Percentiles rank a stretch among this genome's conserved stretches.
Conservation (phyloP, 2,329 filamentous ascomycete species). For the Chalaropsis ovoidea region DNA sequence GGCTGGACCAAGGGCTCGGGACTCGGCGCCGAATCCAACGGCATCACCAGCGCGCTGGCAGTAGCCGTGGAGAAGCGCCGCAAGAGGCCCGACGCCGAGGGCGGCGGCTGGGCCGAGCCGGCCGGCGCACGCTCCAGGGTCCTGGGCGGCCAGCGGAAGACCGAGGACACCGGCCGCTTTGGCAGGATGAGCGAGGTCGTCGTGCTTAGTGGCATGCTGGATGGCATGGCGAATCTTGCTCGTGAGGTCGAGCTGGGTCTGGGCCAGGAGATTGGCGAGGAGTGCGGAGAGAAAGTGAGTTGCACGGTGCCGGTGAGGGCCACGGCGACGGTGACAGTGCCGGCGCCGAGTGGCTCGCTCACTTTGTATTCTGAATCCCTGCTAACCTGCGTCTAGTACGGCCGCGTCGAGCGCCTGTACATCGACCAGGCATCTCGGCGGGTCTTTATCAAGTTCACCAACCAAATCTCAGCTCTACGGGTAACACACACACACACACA, state of each 20-base stretch:
- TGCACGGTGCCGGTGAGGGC: too few species aligned
- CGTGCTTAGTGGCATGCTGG: constrained; percentile 72
- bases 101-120: constrained; percentile 64
- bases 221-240: constrained; percentile 65
- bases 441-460: constrained; percentile 92
- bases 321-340: too few species aligned
- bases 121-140: constrained; percentile 61
- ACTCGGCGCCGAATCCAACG: constrained; percentile 68
- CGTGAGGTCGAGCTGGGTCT: constrained; percentile 66
- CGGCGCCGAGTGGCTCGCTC: not conserved
- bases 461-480: constrained; percentile 69
- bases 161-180: constrained; percentile 41
- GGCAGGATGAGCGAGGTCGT: constrained; percentile 73
- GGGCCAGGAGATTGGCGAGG: constrained; percentile 90
- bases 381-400: constrained; percentile 48
- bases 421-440: constrained; percentile 55
- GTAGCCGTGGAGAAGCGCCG: constrained; percentile 80
- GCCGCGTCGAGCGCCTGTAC: constrained; percentile 67
- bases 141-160: constrained; percentile 59
- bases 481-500: constrained; percentile 44
- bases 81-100: constrained; percentile 66
- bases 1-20: constrained; percentile 85
- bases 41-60: constrained; percentile 74
- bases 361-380: not conserved
- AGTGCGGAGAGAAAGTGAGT: constrained; percentile 67